Percentiles rank a stretch among this genome's conserved stretches.
phyloP scores from a whole-genome alignment of 495 filamentous ascomycete genomes.

The Evansstolkia leycettana region DNA sequence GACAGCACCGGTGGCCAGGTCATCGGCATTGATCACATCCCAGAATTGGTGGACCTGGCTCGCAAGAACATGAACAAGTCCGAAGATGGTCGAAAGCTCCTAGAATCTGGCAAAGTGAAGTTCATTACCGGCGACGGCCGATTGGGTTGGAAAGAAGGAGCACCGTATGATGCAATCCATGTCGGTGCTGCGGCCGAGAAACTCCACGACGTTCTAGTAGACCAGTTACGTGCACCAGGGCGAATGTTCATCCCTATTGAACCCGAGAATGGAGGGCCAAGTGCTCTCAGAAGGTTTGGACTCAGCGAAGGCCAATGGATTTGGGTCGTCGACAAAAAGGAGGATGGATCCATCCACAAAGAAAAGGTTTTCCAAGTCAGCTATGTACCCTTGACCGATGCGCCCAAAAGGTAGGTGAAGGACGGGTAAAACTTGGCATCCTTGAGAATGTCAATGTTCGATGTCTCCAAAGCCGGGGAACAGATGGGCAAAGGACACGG shows the following conservation, averaged over 20 bases:
- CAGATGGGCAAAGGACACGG: too few species aligned
- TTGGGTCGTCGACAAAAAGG: conserved; percentile 82
- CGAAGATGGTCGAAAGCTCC: conserved; percentile 45
- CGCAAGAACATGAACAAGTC: conserved; percentile 63
- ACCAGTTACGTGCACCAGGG: conserved; percentile 71
- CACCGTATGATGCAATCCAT: conserved; percentile 82
- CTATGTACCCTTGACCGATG: conserved; percentile 92
- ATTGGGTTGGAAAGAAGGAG: conserved; percentile 51
- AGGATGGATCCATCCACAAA: conserved; percentile 58
- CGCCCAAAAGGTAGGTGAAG: conserved; percentile 31
- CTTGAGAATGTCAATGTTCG: too few species aligned
- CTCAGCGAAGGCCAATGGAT: conserved; percentile 54
- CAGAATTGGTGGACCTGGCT: conserved; percentile 60
- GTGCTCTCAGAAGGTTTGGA: conserved; percentile 7
- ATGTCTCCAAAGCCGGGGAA: too few species aligned
- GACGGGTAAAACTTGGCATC: too few species aligned
- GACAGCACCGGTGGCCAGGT: conserved; percentile 37
- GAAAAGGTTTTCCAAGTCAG: conserved; percentile 70
- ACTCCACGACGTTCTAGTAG: conserved; percentile 59
- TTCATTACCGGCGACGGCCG: conserved; percentile 79
- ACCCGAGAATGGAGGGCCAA: conserved; percentile 26
- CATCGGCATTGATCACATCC: conserved; percentile 85
- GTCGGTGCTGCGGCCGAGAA: conserved; percentile 78
- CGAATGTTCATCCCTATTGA: conserved; percentile 83
- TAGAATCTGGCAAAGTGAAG: conserved; percentile 47